These are phyloP conservation scores for Sechiopsis laciniata DNA, from an alignment of 306 rosid genomes.

Conservation along the genomic window DNA sequence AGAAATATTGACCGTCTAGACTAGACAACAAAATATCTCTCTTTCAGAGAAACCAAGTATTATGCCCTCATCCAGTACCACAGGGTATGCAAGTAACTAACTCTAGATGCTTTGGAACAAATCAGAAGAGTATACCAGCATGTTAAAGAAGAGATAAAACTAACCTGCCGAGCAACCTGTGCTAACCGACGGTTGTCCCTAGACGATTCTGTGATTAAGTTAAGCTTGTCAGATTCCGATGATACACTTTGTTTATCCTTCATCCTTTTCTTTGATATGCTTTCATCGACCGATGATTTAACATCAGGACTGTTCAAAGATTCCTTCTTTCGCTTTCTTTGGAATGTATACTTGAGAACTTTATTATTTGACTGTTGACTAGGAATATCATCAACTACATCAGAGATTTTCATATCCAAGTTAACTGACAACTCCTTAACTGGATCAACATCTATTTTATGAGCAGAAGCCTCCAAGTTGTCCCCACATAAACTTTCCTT, in stretches of 20 bases:
- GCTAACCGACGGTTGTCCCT: constrained; percentile 53
- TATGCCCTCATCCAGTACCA: not conserved
- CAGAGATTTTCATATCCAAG: constrained; percentile 34
- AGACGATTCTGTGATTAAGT: constrained; percentile 48
- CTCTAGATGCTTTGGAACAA: not conserved
- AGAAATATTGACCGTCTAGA: not conserved
- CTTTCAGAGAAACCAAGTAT: not conserved
- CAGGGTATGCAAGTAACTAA: not conserved
- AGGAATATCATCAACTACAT: constrained; percentile 36
- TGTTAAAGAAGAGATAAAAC: constrained; percentile 30
- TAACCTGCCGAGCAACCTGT: constrained; percentile 74
- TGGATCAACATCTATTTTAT: constrained; percentile 32
- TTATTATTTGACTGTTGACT: constrained; percentile 39
- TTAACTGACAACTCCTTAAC: constrained; percentile 32
- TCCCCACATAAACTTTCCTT: constrained; percentile 40
- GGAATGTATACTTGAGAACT: constrained; percentile 68
- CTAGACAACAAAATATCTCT: not conserved
- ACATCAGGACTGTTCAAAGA: constrained; percentile 36
- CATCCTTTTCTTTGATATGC: constrained; percentile 33
- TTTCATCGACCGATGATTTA: constrained; percentile 36
- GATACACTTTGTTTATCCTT: constrained; percentile 41
- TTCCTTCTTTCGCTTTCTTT: constrained; percentile 73
- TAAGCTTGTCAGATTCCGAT: constrained; percentile 45
- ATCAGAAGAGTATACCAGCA: too few relatives aligned
- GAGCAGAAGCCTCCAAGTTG: constrained; percentile 33